These are phyloP conservation scores for Beta macrorhiza DNA, from an alignment of 179 eudicot species.

Conservation along the genomic window DNA sequence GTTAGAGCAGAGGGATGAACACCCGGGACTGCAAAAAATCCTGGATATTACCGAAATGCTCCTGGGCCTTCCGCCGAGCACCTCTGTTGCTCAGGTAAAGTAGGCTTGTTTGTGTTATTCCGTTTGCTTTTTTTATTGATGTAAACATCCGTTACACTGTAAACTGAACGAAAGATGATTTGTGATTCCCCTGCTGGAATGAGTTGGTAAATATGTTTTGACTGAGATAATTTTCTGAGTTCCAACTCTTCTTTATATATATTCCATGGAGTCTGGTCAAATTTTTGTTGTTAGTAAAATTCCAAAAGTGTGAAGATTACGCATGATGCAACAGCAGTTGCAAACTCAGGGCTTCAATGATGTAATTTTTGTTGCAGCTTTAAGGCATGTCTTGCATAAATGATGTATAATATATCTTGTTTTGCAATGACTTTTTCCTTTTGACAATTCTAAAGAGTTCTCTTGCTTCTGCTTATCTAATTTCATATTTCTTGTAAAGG, in stretches of 20 bases:
- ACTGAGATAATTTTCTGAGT: too few species aligned
- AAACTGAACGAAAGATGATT: not conserved
- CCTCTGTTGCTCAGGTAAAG: conserved; percentile 85
- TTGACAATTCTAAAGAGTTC: not conserved
- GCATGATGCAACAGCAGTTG: not conserved
- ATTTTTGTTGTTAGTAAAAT: too few species aligned
- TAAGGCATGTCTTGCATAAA: not conserved
- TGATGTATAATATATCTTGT: not conserved
- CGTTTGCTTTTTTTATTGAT: not conserved
- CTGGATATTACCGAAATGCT: conserved; percentile 71
- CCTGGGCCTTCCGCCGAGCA: conserved; percentile 68
- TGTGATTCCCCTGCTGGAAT: not conserved
- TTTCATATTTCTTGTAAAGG: conserved; percentile 44
- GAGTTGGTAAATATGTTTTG: not conserved
- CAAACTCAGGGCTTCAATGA: not conserved
- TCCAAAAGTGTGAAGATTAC: too few species aligned
- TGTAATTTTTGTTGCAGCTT: not conserved
- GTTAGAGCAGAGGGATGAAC: conserved; percentile 63
- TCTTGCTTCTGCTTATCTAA: conserved; percentile 19
- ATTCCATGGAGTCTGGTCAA: too few species aligned
- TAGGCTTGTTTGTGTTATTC: conserved; percentile 9
- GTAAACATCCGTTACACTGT: not conserved
- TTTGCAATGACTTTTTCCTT: not conserved
- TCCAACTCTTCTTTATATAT: too few species aligned
- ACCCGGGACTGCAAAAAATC: conserved; percentile 77